These are phyloP conservation scores for Vicia faba DNA, from an alignment of 306 rosid genomes.

Conservation along the genomic window DNA sequence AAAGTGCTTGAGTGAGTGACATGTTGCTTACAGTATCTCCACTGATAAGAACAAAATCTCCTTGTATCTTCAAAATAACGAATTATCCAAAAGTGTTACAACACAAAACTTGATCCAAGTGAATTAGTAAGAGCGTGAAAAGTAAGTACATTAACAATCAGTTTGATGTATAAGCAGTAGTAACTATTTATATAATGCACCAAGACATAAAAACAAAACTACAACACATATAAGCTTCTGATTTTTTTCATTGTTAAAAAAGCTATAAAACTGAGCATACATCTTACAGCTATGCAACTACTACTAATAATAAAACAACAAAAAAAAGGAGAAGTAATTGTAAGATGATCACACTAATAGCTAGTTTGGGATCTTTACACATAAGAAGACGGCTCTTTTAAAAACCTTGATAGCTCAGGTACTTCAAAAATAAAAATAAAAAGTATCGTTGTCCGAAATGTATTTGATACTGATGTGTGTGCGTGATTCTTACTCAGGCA, in stretches of 20 bases:
- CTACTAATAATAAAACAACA: neutral
- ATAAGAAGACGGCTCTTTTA: neutral
- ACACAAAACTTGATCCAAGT: conserved; percentile 8
- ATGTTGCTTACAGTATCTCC: conserved; percentile 99
- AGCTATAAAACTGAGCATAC: conserved; percentile 1
- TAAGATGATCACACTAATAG: neutral
- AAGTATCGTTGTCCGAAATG: neutral
- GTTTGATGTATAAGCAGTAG: conserved; percentile 6
- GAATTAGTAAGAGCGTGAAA: conserved; percentile 1
- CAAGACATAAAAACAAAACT: conserved; percentile 1
- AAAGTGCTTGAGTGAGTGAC: conserved; percentile 87
- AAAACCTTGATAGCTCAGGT: neutral
- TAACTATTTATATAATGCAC: neutral
- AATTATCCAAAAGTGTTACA: conserved; percentile 42
- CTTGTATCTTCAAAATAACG: conserved; percentile 73
- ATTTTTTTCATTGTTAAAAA: neutral
- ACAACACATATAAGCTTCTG: conserved; percentile 2
- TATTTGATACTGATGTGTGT: neutral
- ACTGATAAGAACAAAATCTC: conserved; percentile 92
- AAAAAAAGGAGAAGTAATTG: neutral
- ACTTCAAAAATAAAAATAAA: neutral
- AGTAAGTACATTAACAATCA: conserved; percentile 16
- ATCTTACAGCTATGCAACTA: neutral
- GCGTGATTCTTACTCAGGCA: neutral
- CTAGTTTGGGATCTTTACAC: neutral